A percentile compares a stretch with the other conserved stretches of the same genome.
Conservation (phyloP, 371 early-diverging fungal species). For the Mucor ambiguus region DNA sequence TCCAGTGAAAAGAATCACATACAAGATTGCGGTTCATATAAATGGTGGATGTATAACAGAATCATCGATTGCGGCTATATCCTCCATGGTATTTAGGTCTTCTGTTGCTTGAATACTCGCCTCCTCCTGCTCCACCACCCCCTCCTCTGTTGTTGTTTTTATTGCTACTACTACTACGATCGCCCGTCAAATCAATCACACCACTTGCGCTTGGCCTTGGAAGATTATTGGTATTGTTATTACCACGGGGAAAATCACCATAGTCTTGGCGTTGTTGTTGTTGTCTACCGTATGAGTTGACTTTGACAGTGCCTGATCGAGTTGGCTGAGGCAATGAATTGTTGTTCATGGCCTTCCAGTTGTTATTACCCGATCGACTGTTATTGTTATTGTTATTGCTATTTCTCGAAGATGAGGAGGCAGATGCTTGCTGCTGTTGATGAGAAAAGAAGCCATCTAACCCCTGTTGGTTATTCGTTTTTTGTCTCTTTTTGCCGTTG, state of each 20-base stretch:
- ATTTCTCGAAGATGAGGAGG: neutral
- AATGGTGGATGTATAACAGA: neutral
- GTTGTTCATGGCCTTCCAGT: constrained; percentile 28
- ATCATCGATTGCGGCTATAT: constrained; percentile 13
- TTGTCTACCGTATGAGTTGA: constrained; percentile 4
- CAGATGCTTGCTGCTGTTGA: neutral
- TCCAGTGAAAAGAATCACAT: neutral
- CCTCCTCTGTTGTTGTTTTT: neutral
- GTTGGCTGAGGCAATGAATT: constrained; percentile 27
- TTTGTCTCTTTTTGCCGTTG: neutral
- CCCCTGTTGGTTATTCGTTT: neutral
- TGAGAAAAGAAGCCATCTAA: constrained; percentile 15
- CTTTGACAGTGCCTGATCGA: constrained; percentile 21
- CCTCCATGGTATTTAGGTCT: constrained; percentile 28
- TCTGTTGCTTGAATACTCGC: constrained; percentile 5
- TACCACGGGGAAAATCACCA: constrained; percentile 16
- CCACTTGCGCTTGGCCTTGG: constrained; percentile 31
- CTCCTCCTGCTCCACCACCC: neutral
- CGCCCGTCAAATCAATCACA: constrained; percentile 20
- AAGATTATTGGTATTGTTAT: neutral
- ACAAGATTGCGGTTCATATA: neutral
- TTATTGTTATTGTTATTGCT: constrained; percentile 1
- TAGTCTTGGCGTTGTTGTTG: constrained; percentile 6
- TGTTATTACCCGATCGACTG: constrained; percentile 19
- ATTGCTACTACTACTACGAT: neutral